Base-by-base conservation (phyloP, 371 early-diverging fungal species). In the Mortierella sp. region DNA sequence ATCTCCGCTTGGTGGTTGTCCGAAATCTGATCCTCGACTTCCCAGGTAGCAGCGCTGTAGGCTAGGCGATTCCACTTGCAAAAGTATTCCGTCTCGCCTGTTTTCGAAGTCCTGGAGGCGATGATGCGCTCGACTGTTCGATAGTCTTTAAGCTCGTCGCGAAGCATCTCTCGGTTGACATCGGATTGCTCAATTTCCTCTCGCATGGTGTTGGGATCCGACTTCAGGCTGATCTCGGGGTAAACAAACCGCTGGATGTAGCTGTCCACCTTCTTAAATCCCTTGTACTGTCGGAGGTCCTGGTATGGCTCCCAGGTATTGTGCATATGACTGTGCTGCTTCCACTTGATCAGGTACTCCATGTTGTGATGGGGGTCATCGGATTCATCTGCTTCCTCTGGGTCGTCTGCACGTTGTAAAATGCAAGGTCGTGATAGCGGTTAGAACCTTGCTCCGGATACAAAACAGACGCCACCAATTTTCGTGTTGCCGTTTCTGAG, bases 271-370 rank as follows among this genome's bases (percentile, higher is more conserved):
- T 97, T 98, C 59, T 96, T 93, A 88, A 93, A 96, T 0, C 99
- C 98, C 88, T 97, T 97, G 81, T 91, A 92, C 11, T 91, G 89
- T 19, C 88, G 88, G 34, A 98, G 91, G 46, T 90, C 88, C 14
- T 88, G 89, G 59, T 90, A 92, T 0, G 88, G 89, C 76, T 97
- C 95, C 99, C 99, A 99, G 1, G 98, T 97, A 72, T 97, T 94
- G 82, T 98, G 96, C 59, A 96, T 89, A 89, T 98, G 97, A 8
- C 97, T 96, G 91, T 93, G 93, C 5, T 94, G 93, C 87, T 95
- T 95, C 99, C 99, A 99, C 82, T 99, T 98, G 82, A 99, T 92
- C 14, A 94, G 90, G 76, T 94, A 98, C 88, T 97, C 96, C 80
- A 95, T 83, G 73, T 95, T 94, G 46, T 74, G 82, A 73, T 92